Evolutionary conservation across 2,329 filamentous ascomycete species (phyloP).

Genomic region (Didymosphaeria variabile): DNA sequence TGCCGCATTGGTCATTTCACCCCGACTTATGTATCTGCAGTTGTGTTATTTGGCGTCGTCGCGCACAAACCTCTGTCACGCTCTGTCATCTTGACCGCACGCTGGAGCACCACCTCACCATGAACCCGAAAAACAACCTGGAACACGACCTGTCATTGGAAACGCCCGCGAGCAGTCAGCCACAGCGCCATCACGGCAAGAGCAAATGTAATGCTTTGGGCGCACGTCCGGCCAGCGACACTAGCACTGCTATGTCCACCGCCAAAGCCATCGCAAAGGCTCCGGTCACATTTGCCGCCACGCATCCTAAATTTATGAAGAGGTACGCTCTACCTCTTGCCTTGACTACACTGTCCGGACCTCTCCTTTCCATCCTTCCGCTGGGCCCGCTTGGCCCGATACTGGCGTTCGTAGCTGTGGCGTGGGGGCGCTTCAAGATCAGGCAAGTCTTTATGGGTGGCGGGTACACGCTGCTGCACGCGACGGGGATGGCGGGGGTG

Average conservation of each 20-base stretch:
- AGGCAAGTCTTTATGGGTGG: slow-evolving; percentile 8
- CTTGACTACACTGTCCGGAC: background rate
- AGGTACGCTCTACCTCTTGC: slow-evolving; percentile 10
- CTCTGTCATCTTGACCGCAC: background rate
- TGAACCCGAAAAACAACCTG: background rate
- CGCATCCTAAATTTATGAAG: background rate
- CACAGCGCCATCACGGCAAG: background rate
- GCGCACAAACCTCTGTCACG: background rate
- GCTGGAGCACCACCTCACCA: background rate
- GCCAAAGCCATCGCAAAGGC: background rate
- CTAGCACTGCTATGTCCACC: background rate
- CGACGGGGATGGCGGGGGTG: slow-evolving; percentile 9
- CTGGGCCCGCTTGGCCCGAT: slow-evolving; percentile 12
- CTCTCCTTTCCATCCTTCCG: slow-evolving; percentile 3
- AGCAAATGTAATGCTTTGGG: background rate
- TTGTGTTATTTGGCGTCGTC: background rate
- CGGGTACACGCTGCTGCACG: slow-evolving; percentile 17
- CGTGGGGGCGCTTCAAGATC: slow-evolving; percentile 14
- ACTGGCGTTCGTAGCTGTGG: slow-evolving; percentile 7
- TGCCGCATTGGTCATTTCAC: background rate
- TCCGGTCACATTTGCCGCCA: background rate
- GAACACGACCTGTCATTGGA: background rate
- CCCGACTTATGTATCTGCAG: background rate
- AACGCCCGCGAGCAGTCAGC: background rate
- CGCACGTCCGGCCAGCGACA: background rate